Evolutionary conservation across 352 stramenopile genomes (phyloP), one percentile per base, ranked within the genome.

Genomic region (Phytophthora meadii): DNA sequence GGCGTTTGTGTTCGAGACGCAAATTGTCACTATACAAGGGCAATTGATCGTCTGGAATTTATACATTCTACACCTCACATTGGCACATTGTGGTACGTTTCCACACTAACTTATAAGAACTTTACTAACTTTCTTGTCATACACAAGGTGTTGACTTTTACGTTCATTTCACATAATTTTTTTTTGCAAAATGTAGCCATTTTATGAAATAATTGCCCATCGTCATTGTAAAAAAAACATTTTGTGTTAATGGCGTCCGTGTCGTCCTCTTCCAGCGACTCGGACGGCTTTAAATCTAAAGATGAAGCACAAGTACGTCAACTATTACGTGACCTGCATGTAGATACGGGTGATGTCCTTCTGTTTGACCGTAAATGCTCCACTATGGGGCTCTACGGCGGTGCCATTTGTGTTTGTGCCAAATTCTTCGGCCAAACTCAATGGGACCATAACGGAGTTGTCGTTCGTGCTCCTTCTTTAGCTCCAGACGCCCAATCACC

Each of bases 391-490:
- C 44, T 88, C 39, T 96, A 95, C 68, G 88, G 88, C 54, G 85
- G 70, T 19, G 66, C 81, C 41, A 92, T 96, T 61, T 96, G 87
- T 64, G 73, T 73, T 5, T 88, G 80, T 49, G 84, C 88, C 47
- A 96, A 96, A 68, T 76, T 94, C 45, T 91, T 94, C 44, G 87
- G 87, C 12, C 71, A 82, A 40, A 95, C 88, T 39, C 84, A 83
- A 30, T 96, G 86, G 84, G 88, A 96, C 68, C 88, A 95, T 73
- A 96, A 93, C 62, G 88, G 88, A 42, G 83, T 94, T 19, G 77
- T 96, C 27, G 58, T 94, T 12, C 80, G 84, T 10, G 80, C 77
- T 15, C 80, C 75, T 1, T 54, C 65, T 4, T 52, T 72, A 17
- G 54, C 50, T 6, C 55, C 57, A 24, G 39, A 65, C 8, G 53